Base-by-base conservation (phyloP, 208 protist genomes). In the Acanthamoeba lenticulata region DNA sequence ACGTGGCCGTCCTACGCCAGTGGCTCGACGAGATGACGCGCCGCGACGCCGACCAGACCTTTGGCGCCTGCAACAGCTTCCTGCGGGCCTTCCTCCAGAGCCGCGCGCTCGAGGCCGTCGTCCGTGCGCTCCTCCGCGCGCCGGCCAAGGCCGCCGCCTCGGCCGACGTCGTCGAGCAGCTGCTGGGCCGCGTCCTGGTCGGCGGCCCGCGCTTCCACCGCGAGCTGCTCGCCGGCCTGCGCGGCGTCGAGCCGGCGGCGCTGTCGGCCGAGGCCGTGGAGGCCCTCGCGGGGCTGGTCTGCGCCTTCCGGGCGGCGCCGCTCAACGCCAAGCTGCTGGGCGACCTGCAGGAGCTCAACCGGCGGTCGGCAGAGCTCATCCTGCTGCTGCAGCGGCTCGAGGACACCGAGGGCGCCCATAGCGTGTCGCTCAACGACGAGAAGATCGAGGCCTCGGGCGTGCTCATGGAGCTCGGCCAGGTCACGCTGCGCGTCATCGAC, bases 341-440 rank as follows among this genome's bases (percentile, higher is more conserved):
- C 29, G 83, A 90, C 52, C 52, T 90, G 24, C 45, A 60, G 45
- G 83, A 90, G 83, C 55, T 67, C 83, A 90, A 90, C 55, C 34
- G 67, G 83, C 62, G 44, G 36, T 60, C 83, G 17, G 55, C 52
- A n/a, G 83, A 90, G 44, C 62, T 90, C 45, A 90, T 90, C 49
- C 49, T 90, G n/a, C 55, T 67, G 29, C 83, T 90, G 17, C 83
- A 90, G 83, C 40, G 67, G 55, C 62, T 69, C 49, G 83, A 90
- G 47, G 83, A 90, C 52, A 90, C 55, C 49, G 83, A 90, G 55
- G 83, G 83, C 83, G 83, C 83, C 17, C 83, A 90, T 32, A 69
- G 49, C 52, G 49, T 90, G 13, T 38, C 45, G 29, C 27, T 90
- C 83, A 90, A 90, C 83, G 83, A 90, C 13, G 83, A 90, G 52